Evolutionary conservation across 1,284 basidiomycete species (phyloP).

Genomic region (Anthracocystis setariae): DNA sequence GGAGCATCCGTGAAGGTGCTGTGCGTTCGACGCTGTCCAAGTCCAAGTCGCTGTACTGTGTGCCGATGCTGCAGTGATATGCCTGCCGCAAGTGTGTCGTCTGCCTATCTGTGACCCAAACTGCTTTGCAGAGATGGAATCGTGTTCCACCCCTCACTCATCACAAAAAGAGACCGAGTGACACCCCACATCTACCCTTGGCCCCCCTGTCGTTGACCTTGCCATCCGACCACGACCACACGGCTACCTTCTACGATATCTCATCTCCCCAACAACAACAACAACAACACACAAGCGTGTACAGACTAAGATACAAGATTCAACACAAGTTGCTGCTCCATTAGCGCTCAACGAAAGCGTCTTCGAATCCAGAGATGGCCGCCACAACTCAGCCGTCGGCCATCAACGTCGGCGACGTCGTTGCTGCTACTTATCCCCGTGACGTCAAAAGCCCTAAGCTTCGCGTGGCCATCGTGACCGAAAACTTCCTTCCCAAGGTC

Average conservation of each 20-base stretch:
- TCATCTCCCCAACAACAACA: no score
- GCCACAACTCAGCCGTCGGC: slow-evolving; percentile 10
- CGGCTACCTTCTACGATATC: neutral
- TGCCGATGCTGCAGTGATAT: slow-evolving; percentile 7
- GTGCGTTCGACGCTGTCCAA: neutral
- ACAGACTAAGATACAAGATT: no score
- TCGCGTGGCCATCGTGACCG: slow-evolving; percentile 68
- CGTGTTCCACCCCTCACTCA: neutral
- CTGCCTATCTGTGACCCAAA: neutral
- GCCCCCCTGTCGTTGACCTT: neutral
- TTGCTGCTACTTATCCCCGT: slow-evolving; percentile 23
- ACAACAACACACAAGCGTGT: no score
- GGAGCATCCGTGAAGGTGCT: no score
- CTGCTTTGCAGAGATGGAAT: neutral
- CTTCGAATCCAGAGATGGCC: neutral
- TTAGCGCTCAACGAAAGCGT: neutral
- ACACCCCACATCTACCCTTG: neutral
- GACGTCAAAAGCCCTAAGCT: slow-evolving; percentile 63
- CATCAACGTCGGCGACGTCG: slow-evolving; percentile 12
- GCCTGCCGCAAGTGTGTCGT: neutral
- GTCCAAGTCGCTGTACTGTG: no score
- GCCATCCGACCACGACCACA: neutral
- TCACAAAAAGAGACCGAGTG: neutral
- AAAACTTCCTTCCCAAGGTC: slow-evolving; percentile 73
- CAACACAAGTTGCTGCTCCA: no score